phyloP scores from a whole-genome alignment of 352 stramenopile genomes.

The Globisporangium nagaii region DNA sequence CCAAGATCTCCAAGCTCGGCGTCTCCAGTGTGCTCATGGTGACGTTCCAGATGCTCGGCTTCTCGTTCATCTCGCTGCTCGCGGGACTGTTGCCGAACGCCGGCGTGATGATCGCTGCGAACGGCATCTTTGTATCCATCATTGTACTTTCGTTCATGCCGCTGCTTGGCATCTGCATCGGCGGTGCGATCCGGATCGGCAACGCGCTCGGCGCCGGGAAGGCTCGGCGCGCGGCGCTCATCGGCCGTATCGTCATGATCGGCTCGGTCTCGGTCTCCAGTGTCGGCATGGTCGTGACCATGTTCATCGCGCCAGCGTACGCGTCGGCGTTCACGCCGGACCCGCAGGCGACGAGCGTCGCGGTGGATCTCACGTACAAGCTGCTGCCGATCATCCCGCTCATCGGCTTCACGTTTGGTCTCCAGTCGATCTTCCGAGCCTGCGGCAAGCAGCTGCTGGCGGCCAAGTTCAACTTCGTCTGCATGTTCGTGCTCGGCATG shows the following conservation, averaged over 20 bases:
- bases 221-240: slow-evolving; percentile 9
- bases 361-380: slow-evolving; percentile 1
- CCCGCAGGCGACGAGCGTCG: not conserved
- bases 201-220: slow-evolving; percentile 18
- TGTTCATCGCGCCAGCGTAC: not conserved
- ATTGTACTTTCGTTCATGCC: slow-evolving; percentile 17
- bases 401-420: slow-evolving; percentile 3
- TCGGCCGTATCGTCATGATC: slow-evolving; percentile 8
- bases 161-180: slow-evolving; percentile 12
- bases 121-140: slow-evolving; percentile 18
- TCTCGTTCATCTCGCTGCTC: slow-evolving; percentile 11
- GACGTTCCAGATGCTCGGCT: slow-evolving; percentile 13
- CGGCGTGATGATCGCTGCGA: slow-evolving; percentile 16
- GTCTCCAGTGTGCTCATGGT: slow-evolving; percentile 12
- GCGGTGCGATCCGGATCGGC: slow-evolving; percentile 18
- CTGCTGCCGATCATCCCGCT: slow-evolving; percentile 3
- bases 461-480: slow-evolving; percentile 12
- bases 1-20: slow-evolving; percentile 9
- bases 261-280: slow-evolving; percentile 3
- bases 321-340: slow-evolving; percentile 12
- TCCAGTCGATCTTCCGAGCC: slow-evolving; percentile 12
- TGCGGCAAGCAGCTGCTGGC: slow-evolving; percentile 10
- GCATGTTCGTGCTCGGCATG: slow-evolving; percentile 12
- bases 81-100: slow-evolving; percentile 17
- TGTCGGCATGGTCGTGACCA: not conserved